Base-by-base conservation (phyloP, 2,329 filamentous ascomycete species). In the Aspergillus eucalypticola region DNA sequence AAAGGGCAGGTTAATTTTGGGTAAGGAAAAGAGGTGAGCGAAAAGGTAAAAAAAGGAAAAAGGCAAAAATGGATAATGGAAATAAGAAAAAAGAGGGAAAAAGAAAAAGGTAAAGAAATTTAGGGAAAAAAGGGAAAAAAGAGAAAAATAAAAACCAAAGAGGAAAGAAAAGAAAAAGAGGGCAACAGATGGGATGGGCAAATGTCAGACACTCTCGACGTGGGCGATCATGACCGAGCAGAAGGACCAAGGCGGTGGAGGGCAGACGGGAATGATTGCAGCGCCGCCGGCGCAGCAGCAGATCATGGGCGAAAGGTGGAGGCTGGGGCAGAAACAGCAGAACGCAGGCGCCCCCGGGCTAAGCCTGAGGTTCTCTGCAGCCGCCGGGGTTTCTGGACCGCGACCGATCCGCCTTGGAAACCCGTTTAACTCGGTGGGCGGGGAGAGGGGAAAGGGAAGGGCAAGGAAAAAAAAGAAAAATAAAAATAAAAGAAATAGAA, bases 271-370 rank as follows among this genome's bases (percentile, higher is more conserved):
- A 56, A 60, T 62, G 59, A 62, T 61, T 64, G 63, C 62, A 61
- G 57, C 56, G 66, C 57, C 54, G 58, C 53, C 57, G 62, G 50
- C 57, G 61, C 56, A 56, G 64, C 53, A 48, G 46, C 54, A 67
- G 65, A 66, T 68, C 65, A 66, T 65, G 64, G 55, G 65, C 46
- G 65, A 64, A 69, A 69, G 64, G 68, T 69, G 69, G 69, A 71
- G 68, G 66, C 65, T 66, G 64, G 68, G 64, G 63, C 60, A 55
- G 59, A 48, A 35, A 60, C 55, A 64, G 64, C 64, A 67, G n/a
- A 67, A 67, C 62, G 64, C 64, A 64, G 64, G 57, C 46, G 46
- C 25, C 42, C 57, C 48, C 29, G 57, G 60, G 54, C 62, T 62
- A 54, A 60, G 59, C 62, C 60, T 62, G 62, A 62, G 55, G 42